Conservation (phyloP, 2,329 filamentous ascomycete species). For the Escovopsis weberi region DNA sequence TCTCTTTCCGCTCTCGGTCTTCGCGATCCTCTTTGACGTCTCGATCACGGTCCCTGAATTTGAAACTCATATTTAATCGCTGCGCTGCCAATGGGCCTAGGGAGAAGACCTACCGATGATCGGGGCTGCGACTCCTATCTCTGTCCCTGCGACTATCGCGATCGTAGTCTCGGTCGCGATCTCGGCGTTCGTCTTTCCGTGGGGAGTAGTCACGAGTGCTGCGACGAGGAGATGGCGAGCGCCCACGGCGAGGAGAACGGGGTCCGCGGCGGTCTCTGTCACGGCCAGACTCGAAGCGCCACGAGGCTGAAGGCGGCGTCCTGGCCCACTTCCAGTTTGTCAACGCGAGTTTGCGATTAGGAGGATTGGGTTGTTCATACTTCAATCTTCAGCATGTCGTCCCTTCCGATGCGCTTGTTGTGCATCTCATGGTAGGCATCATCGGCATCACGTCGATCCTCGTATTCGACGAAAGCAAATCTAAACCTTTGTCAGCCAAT, state of each 20-base stretch:
- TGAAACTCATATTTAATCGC: conserved; percentile 14
- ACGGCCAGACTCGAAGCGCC: conserved; percentile 90
- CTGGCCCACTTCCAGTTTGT: conserved; percentile 71
- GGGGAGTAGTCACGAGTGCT: conserved; percentile 70
- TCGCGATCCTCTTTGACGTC: conserved; percentile 52
- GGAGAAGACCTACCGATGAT: conserved; percentile 32
- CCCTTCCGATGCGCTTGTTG: conserved; percentile 93
- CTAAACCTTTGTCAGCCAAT: conserved; percentile 24
- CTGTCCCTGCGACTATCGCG: conserved; percentile 61
- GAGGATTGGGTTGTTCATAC: conserved; percentile 33
- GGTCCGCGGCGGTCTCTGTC: conserved; percentile 48
- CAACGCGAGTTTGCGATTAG: not conserved
- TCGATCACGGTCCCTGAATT: conserved; percentile 35
- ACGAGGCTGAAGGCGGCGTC: conserved; percentile 92
- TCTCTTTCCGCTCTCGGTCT: conserved; percentile 61
- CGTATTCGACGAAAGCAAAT: conserved; percentile 98
- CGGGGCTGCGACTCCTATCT: conserved; percentile 61
- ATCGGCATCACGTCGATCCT: conserved; percentile 94
- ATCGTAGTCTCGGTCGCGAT: conserved; percentile 66
- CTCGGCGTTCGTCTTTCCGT: conserved; percentile 74
- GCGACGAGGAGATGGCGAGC: conserved; percentile 66
- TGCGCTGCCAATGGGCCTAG: not conserved
- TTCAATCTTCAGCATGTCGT: conserved; percentile 96
- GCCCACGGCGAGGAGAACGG: conserved; percentile 49
- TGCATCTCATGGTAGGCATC: conserved; percentile 99